phyloP scores from a whole-genome alignment of 768 basidiomycete genomes.

The Lactarius hatsudake region DNA sequence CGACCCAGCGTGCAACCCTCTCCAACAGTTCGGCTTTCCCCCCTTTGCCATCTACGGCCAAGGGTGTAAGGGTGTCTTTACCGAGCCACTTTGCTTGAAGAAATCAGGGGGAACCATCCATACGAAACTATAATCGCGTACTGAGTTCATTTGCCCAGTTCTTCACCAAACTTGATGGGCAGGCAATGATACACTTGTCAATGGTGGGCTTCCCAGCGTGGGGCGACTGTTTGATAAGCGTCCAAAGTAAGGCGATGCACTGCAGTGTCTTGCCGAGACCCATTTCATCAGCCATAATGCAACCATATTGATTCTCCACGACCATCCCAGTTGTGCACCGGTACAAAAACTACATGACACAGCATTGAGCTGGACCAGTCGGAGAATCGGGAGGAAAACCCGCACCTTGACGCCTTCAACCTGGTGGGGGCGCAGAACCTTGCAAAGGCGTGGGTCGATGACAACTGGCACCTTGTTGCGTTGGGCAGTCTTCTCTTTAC shows the following conservation, averaged over 20 bases:
- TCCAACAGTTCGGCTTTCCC: constrained; percentile 76
- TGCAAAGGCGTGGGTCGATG: constrained; percentile 84
- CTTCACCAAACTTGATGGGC: constrained; percentile 93
- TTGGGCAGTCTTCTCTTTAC: constrained; percentile 60
- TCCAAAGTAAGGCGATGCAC: constrained; percentile 95
- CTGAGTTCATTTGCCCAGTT: constrained; percentile 99
- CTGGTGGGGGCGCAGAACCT: constrained; percentile 94
- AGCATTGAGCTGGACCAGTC: constrained; percentile 4
- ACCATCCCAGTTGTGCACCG: constrained; percentile 92
- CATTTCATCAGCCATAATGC: constrained; percentile 99
- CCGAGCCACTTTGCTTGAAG: constrained; percentile 93
- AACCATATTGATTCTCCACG: constrained; percentile 86
- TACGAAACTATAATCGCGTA: constrained; percentile 34
- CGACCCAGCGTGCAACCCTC: constrained; percentile 85
- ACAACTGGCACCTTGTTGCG: constrained; percentile 89
- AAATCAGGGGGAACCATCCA: constrained; percentile 8
- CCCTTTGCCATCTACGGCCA: constrained; percentile 92
- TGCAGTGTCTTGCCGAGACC: constrained; percentile 96
- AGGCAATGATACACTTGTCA: constrained; percentile 97
- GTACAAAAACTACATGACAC: constrained; percentile 77
- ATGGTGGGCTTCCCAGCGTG: constrained; percentile 81
- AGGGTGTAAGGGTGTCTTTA: constrained; percentile 70
- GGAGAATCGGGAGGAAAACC: constrained; percentile 16
- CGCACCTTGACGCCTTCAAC: constrained; percentile 94
- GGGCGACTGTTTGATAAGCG: constrained; percentile 92